Base-by-base conservation (phyloP, 1,284 basidiomycete genomes). In the Malassezia equina region DNA sequence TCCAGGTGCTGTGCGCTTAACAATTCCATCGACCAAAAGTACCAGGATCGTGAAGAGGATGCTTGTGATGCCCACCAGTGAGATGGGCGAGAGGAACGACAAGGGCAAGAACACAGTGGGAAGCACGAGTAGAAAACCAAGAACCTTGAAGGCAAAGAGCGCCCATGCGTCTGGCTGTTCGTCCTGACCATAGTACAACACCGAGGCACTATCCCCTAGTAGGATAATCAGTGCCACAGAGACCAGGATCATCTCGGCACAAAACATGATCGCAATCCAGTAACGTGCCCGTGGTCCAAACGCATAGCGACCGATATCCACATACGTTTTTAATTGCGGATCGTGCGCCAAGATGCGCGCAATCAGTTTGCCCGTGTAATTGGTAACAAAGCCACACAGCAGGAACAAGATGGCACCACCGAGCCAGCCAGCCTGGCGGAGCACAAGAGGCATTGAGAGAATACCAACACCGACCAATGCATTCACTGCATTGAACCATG, bases 11-110 rank as follows among this genome's bases (percentile, higher is more conserved):
- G 84, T 77, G n/a, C 75, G 75, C 77, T 91, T 90, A 51, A 83
- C 80, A 44, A 89, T 77, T 0, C 91, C 91, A 72, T 96, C 90
- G 49, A 86, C 77, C 39, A 93, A 78, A 60, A 96, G 81, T 34
- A 93, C 88, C 43, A 81, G 63, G 44, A 91, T 81, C 44, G 95
- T 80, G 29, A 86, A 78, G 19, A 64, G 60, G 5, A 65, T 66
- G 21, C 62, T 68, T 4, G 89, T 47, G 41, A 73, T 71, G 19
- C 71, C 71, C 25, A 73, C 57, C 21, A 73, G 63, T 9, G 64
- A 67, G 40, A 72, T 62, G 7, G 69, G 69, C 33, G 64, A 66
- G 8, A 73, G 55, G 31, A 67, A 61, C 28, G 56, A 57, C 23
- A 72, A 54, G 11, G 71, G 70, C 4, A 73, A 45, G 27, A 73